Conservation (phyloP, 257 asterid genomes). For the Solanum arcanum region DNA sequence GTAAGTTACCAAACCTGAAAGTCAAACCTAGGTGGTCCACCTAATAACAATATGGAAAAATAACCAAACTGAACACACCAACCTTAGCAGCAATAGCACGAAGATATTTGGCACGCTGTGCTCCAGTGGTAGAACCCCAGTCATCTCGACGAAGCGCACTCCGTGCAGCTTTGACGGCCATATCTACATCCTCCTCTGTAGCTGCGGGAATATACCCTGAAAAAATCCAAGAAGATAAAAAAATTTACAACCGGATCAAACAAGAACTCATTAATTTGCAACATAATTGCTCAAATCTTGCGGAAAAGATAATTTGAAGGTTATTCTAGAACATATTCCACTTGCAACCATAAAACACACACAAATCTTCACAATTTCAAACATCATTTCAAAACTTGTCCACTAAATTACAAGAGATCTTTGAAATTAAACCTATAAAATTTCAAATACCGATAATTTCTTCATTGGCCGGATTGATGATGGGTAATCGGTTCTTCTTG, state of each 20-base stretch:
- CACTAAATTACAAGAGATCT: background rate
- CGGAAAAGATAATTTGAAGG: background rate
- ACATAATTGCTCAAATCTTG: background rate
- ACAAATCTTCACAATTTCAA: background rate
- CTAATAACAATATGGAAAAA: background rate
- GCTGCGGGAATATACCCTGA: slow-evolving; percentile 85
- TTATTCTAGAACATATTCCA: background rate
- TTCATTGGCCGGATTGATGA: slow-evolving; percentile 73
- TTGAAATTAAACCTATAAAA: background rate
- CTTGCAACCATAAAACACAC: background rate
- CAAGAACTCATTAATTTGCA: background rate
- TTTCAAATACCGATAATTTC: slow-evolving; percentile 41
- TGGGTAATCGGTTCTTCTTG: slow-evolving; percentile 46
- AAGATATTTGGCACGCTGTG: slow-evolving; percentile 33
- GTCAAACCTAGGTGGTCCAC: background rate
- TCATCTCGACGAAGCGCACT: slow-evolving; percentile 33
- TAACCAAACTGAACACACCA: background rate
- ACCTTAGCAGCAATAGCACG: slow-evolving; percentile 57
- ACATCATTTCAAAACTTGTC: background rate
- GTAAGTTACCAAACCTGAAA: background rate
- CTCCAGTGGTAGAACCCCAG: slow-evolving; percentile 41
- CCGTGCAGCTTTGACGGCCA: slow-evolving; percentile 52
- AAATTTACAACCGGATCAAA: background rate
- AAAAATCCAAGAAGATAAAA: background rate
- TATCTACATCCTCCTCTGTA: slow-evolving; percentile 58